Conservation (phyloP, 2,329 filamentous ascomycete species). For the Aureobasidium zeae region DNA sequence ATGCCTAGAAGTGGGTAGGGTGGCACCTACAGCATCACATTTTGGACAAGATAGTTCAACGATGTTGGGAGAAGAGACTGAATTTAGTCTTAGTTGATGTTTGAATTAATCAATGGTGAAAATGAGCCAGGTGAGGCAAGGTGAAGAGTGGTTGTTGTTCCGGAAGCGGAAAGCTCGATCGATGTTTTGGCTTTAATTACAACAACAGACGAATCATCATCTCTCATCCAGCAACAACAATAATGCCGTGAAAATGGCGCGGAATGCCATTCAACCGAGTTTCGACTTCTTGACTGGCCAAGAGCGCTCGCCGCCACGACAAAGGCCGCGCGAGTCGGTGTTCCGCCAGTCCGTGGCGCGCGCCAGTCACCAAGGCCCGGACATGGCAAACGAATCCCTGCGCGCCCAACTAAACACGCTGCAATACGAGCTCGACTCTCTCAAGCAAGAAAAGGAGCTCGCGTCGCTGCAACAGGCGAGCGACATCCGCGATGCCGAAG, state of each 20-base stretch:
- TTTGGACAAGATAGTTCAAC: too few species aligned
- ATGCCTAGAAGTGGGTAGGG: too few species aligned
- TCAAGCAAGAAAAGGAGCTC: constrained; percentile 82
- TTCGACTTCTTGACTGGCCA: constrained; percentile 43
- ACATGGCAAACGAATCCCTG: constrained; percentile 58
- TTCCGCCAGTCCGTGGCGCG: constrained; percentile 34
- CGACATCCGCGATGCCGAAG: constrained; percentile 70
- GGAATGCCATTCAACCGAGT: constrained; percentile 29
- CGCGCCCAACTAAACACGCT: constrained; percentile 83
- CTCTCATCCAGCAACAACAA: too few species aligned
- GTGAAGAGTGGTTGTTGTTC: neutral
- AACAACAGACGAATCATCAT: neutral
- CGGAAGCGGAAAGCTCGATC: constrained; percentile 1
- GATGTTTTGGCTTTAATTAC: constrained; percentile 1
- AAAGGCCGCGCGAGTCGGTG: constrained; percentile 36
- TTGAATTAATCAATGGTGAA: too few species aligned
- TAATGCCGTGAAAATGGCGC: constrained; percentile 5
- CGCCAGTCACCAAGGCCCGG: neutral
- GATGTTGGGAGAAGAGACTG: too few species aligned
- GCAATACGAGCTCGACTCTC: constrained; percentile 75
- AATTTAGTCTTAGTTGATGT: too few species aligned
- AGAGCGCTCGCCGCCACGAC: constrained; percentile 26
- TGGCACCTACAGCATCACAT: too few species aligned
- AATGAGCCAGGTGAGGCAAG: too few species aligned
- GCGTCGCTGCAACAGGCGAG: constrained; percentile 68